These are phyloP conservation scores for Musa schizocarpa DNA, from an alignment of 176 grass and related monocot genomes.

Conservation along the genomic window DNA sequence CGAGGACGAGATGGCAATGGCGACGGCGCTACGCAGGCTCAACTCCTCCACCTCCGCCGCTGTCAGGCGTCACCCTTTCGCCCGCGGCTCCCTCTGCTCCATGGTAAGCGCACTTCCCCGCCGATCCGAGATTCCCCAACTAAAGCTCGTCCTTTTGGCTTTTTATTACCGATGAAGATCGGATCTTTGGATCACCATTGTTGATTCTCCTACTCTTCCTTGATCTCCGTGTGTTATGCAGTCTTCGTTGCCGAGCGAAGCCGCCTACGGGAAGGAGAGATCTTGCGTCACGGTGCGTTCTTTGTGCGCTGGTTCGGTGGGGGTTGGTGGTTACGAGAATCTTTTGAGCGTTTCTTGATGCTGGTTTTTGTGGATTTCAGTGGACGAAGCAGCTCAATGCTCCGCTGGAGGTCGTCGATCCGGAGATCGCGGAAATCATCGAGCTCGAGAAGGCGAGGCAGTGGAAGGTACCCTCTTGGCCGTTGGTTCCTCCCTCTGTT, in stretches of 20 bases:
- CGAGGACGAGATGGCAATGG: slow-evolving; percentile 32
- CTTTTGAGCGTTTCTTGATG: slow-evolving; percentile 4
- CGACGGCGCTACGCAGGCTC: slow-evolving; percentile 28
- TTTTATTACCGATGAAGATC: neutral
- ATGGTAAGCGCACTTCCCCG: slow-evolving; percentile 14
- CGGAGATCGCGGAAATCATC: slow-evolving; percentile 78
- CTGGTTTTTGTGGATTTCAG: slow-evolving; percentile 24
- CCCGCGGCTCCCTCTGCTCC: slow-evolving; percentile 19
- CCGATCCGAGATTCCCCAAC: neutral
- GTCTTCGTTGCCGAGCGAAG: slow-evolving; percentile 30
- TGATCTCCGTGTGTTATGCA: neutral
- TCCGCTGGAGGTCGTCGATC: slow-evolving; percentile 69
- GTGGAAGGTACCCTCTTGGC: slow-evolving; percentile 63
- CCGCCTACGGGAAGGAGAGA: slow-evolving; percentile 31
- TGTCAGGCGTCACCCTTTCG: slow-evolving; percentile 8
- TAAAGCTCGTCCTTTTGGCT: neutral
- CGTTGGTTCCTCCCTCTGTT: neutral
- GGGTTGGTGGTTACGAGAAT: neutral
- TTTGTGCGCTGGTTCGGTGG: neutral
- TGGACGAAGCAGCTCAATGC: slow-evolving; percentile 87
- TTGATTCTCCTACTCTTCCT: neutral
- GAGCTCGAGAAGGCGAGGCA: slow-evolving; percentile 95
- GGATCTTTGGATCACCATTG: neutral
- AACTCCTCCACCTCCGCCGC: slow-evolving; percentile 28
- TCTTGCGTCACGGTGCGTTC: slow-evolving; percentile 27